Percentiles rank a stretch among this genome's conserved stretches.
Evolutionary conservation across 108 stramenopile species (phyloP).

Genomic region (Tribonema minus): DNA sequence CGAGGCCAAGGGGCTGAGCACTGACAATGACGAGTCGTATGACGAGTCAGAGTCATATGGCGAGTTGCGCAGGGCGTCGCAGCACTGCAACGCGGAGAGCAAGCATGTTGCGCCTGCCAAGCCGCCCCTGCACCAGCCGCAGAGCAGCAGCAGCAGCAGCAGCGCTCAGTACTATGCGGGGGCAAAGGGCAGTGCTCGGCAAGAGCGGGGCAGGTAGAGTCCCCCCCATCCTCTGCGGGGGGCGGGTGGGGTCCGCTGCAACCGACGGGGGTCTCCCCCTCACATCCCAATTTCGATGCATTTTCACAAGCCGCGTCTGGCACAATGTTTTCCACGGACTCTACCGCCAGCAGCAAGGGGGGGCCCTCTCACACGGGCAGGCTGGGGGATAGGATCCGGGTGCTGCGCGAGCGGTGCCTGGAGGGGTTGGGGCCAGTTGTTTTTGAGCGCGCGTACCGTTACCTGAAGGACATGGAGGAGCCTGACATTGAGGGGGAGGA

Average conservation of each 20-base stretch:
- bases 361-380: constrained; percentile 39
- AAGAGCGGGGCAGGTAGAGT: no score
- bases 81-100: constrained; percentile 28
- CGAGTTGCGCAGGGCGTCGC: neutral
- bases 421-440: constrained; percentile 28
- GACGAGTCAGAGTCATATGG: neutral
- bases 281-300: no score
- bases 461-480: constrained; percentile 30
- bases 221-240: neutral
- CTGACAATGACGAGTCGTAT: no score
- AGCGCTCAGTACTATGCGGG: neutral
- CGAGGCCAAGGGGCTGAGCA: no score
- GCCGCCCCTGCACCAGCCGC: no score
- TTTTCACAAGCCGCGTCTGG: no score
- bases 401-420: constrained; percentile 44
- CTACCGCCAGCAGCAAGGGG: constrained; percentile 3
- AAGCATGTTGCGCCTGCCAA: neutral
- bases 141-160: no score
- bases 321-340: no score
- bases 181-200: neutral
- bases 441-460: constrained; percentile 47
- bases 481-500: neutral
- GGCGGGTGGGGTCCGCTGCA: neutral
- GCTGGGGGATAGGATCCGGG: constrained; percentile 50
- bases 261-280: neutral